Evolutionary conservation across 306 rosid genomes (phyloP).

Genomic region (Comarum palustre): DNA sequence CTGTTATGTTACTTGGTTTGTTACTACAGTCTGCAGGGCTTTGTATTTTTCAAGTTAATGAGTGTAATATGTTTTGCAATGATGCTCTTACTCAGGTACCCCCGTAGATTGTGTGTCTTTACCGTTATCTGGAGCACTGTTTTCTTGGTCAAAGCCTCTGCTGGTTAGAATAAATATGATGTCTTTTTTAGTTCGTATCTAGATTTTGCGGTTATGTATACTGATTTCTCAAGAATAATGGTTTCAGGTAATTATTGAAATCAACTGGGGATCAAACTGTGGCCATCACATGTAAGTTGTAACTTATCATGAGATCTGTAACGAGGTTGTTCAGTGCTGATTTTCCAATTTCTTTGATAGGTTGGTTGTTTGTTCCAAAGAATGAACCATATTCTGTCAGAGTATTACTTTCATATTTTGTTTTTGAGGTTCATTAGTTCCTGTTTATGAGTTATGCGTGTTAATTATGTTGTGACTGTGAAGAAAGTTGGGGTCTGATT

Average conservation of each 20-base stretch:
- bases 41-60: neutral
- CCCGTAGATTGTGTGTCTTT: constrained; percentile 94
- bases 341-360: too few relatives aligned
- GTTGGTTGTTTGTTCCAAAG: too few relatives aligned
- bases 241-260: constrained; percentile 87
- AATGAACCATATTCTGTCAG: too few relatives aligned
- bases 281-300: constrained; percentile 82
- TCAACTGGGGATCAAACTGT: constrained; percentile 85
- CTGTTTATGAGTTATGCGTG: too few relatives aligned
- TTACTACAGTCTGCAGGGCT: constrained; percentile 1
- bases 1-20: neutral
- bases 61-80: too few relatives aligned
- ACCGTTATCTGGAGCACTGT: constrained; percentile 93
- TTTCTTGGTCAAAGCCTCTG: constrained; percentile 86
- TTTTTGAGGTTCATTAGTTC: too few relatives aligned
- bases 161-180: constrained; percentile 62
- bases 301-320: constrained; percentile 6
- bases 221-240: constrained; percentile 22
- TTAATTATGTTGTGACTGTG: too few relatives aligned
- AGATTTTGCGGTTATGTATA: neutral
- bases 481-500: too few relatives aligned
- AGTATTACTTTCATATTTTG: too few relatives aligned
- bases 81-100: constrained; percentile 62
- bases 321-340: too few relatives aligned
- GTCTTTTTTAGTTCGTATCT: constrained; percentile 4